A percentile compares a stretch with the other conserved stretches of the same genome.
These are phyloP conservation scores for Lachancea waltii DNA, from an alignment of 805 yeast genomes.

Conservation along the genomic window DNA sequence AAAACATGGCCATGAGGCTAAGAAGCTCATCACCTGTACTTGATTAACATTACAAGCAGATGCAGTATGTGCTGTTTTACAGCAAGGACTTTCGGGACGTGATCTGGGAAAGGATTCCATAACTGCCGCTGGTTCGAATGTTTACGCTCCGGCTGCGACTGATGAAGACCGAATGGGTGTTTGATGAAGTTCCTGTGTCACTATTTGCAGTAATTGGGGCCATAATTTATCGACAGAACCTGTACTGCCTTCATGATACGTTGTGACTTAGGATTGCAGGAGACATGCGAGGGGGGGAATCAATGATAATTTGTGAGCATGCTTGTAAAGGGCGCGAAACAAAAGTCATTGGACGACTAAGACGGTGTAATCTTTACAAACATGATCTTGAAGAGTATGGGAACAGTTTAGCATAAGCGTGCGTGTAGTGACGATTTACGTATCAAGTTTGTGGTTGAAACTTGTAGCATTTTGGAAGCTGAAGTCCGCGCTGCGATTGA, in stretches of 20 bases:
- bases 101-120: neutral
- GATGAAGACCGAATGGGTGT: neutral
- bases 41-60: neutral
- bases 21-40: neutral
- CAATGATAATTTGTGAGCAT: neutral
- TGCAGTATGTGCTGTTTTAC: conserved; percentile 1
- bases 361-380: neutral
- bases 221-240: neutral
- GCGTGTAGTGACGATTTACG: neutral
- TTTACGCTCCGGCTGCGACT: conserved; percentile 1
- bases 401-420: neutral
- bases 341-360: neutral
- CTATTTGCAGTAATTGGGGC: conserved; percentile 1
- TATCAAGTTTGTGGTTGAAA: neutral
- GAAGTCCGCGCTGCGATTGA: neutral
- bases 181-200: neutral
- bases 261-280: neutral
- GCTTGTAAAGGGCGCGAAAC: neutral
- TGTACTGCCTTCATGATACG: neutral
- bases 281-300: neutral
- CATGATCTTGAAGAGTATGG: neutral
- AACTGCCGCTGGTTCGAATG: conserved; percentile 1
- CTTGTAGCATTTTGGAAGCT: neutral
- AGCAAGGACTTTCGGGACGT: neutral
- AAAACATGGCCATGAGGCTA: neutral